Evolutionary conservation across 495 filamentous ascomycete species (phyloP).

Genomic region (Talaromyces ruber): DNA sequence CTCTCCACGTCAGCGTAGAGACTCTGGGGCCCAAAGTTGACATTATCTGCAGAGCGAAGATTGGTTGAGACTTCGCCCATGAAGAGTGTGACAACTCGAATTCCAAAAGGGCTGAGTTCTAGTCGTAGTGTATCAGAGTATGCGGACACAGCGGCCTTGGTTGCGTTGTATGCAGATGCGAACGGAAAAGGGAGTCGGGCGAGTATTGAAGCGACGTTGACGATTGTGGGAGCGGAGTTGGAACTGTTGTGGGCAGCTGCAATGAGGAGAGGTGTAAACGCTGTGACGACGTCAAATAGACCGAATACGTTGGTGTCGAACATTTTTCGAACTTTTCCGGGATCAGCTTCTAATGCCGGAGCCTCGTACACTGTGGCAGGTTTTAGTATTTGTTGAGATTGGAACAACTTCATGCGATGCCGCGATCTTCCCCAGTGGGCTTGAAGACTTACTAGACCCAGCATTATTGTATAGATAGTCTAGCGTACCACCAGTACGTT

Average conservation of each 20-base stretch:
- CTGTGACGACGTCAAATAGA: constrained; percentile 23
- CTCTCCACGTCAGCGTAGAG: not conserved
- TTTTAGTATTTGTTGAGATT: not conserved
- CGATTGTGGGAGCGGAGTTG: not conserved
- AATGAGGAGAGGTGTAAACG: constrained; percentile 28
- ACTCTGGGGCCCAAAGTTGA: not conserved
- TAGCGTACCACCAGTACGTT: constrained; percentile 14
- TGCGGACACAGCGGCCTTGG: constrained; percentile 20
- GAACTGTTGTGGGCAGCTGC: not conserved
- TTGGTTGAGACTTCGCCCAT: constrained; percentile 9
- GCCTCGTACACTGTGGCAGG: constrained; percentile 11
- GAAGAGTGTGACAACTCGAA: constrained; percentile 43
- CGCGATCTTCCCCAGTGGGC: not conserved
- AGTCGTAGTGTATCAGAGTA: constrained; percentile 16
- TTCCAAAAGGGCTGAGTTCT: constrained; percentile 43
- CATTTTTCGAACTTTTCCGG: constrained; percentile 19
- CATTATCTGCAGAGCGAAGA: not conserved
- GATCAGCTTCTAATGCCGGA: constrained; percentile 23
- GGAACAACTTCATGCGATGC: not conserved
- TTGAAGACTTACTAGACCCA: constrained; percentile 9
- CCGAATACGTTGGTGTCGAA: constrained; percentile 36
- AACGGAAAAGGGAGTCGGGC: not conserved
- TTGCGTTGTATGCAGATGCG: constrained; percentile 12
- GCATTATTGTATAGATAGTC: constrained; percentile 35
- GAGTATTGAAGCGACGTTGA: not conserved